Evolutionary conservation across 345 rosid genomes (phyloP).

Genomic region (Ricinus communis): DNA sequence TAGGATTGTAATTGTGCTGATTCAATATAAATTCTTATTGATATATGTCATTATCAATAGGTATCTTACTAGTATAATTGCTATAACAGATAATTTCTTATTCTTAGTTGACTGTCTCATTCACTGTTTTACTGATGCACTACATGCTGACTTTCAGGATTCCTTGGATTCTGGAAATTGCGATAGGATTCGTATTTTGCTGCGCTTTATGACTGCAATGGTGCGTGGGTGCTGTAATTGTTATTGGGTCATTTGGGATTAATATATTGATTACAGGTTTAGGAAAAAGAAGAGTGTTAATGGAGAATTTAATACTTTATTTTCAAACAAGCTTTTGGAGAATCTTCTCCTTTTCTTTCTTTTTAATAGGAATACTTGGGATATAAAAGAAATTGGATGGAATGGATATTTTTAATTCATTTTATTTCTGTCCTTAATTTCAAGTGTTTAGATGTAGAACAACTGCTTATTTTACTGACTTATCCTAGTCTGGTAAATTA

Average conservation of each 20-base stretch:
- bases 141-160: conserved; percentile 46
- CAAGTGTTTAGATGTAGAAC: not conserved
- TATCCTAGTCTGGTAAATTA: not conserved
- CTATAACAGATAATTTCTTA: not conserved
- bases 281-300: not conserved
- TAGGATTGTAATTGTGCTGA: not conserved
- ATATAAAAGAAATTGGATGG: not conserved
- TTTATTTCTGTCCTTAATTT: not conserved
- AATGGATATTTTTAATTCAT: not conserved
- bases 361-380: not conserved
- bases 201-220: conserved; percentile 82
- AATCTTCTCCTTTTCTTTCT: not conserved
- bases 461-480: not conserved
- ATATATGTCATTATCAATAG: not conserved
- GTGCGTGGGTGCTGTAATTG: conserved; percentile 41
- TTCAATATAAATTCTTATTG: not conserved
- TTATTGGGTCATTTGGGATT: conserved; percentile 9
- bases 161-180: conserved; percentile 72
- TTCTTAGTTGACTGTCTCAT: not conserved
- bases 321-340: not conserved
- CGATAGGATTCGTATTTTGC: conserved; percentile 72
- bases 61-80: not conserved
- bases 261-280: not conserved
- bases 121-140: not conserved
- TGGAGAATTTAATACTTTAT: not conserved